phyloP scores from a whole-genome alignment of 257 asterid genomes.

The Eucommia ulmoides region DNA sequence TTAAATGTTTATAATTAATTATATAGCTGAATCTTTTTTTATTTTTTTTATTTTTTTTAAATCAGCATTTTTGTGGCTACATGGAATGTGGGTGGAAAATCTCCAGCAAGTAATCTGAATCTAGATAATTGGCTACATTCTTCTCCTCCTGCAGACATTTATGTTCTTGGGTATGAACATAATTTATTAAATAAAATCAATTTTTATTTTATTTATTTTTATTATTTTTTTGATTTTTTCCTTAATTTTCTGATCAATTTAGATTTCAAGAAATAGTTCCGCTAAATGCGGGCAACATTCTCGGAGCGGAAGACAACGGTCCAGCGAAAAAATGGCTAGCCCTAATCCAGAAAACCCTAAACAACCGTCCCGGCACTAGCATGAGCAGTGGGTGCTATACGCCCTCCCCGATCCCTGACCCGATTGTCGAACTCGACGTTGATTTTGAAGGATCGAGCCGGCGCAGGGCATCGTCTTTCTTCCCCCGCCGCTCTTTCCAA shows the following conservation, averaged over 20 bases:
- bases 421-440: slow-evolving; percentile 85
- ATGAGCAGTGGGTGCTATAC: slow-evolving; percentile 59
- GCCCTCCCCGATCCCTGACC: slow-evolving; percentile 86
- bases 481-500: slow-evolving; percentile 89
- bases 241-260: too few relatives aligned
- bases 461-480: slow-evolving; percentile 57
- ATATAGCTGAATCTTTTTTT: too few relatives aligned
- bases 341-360: slow-evolving; percentile 63
- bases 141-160: slow-evolving; percentile 95
- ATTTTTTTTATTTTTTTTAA: slow-evolving; percentile 5
- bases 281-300: slow-evolving; percentile 84
- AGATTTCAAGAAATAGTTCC: slow-evolving; percentile 99
- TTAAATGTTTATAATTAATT: too few relatives aligned
- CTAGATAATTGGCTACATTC: slow-evolving; percentile 95
- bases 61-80: slow-evolving; percentile 79
- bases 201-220: background rate
- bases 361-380: slow-evolving; percentile 50
- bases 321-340: slow-evolving; percentile 91
- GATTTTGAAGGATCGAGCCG: slow-evolving; percentile 83
- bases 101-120: slow-evolving; percentile 70
- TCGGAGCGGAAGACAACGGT: slow-evolving; percentile 97
- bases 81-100: slow-evolving; percentile 96
- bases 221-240: background rate
- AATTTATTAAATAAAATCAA: too few relatives aligned
- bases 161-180: slow-evolving; percentile 92